phyloP scores from a whole-genome alignment of 108 stramenopile species.

The Cylindrotheca closterium region DNA sequence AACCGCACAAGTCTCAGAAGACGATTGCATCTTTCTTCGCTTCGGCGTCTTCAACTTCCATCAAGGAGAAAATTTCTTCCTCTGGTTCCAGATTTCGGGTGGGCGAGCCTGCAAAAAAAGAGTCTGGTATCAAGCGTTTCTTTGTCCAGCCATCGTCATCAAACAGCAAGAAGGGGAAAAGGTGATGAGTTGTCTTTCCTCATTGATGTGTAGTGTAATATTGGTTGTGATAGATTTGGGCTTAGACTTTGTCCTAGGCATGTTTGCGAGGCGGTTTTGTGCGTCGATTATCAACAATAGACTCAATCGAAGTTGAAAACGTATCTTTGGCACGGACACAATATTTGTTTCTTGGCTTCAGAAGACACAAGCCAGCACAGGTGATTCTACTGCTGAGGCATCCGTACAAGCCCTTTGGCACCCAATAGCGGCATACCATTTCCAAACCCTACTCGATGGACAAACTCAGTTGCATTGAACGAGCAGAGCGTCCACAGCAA shows the following conservation, averaged over 20 bases:
- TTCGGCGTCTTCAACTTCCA: not conserved
- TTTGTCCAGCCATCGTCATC: not conserved
- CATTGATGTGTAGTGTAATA: too few relatives aligned
- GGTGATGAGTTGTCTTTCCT: too few relatives aligned
- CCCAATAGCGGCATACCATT: slow-evolving; percentile 80
- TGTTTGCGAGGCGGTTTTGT: too few relatives aligned
- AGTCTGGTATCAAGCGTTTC: not conserved
- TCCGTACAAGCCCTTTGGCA: slow-evolving; percentile 63
- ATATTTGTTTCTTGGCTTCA: too few relatives aligned
- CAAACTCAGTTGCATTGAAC: slow-evolving; percentile 66
- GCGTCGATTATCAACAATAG: too few relatives aligned
- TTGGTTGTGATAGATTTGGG: too few relatives aligned
- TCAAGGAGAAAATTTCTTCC: not conserved
- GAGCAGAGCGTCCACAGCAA: slow-evolving; percentile 80
- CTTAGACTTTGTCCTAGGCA: too few relatives aligned
- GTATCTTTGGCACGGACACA: too few relatives aligned
- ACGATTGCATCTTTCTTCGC: slow-evolving; percentile 79
- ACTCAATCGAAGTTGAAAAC: too few relatives aligned
- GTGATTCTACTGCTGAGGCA: slow-evolving; percentile 31
- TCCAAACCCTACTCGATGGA: slow-evolving; percentile 73
- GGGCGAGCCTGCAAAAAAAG: not conserved
- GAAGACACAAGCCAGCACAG: not conserved
- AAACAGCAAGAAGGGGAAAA: not conserved
- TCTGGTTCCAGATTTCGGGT: not conserved
- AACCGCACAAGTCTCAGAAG: slow-evolving; percentile 86